phyloP scores from a whole-genome alignment of 2,329 filamentous ascomycete genomes.

The Exophiala spinifera region DNA sequence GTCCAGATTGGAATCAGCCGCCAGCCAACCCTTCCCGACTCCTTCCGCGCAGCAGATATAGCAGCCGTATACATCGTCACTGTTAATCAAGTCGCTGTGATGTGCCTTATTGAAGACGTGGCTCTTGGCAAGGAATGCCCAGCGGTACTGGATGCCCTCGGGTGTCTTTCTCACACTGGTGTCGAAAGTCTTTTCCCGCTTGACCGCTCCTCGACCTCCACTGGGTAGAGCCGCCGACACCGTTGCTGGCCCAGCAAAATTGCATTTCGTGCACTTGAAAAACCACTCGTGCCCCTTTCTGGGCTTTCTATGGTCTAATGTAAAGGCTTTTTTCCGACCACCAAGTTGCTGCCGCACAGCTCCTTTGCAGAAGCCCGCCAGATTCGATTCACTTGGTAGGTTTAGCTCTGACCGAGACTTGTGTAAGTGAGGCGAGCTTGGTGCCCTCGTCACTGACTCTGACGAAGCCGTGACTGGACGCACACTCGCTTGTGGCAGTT shows the following conservation, averaged over 20 bases:
- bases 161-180: conserved; percentile 29
- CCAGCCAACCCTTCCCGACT: conserved; percentile 27
- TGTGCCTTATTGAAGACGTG: conserved; percentile 39
- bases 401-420: conserved; percentile 19
- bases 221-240: conserved; percentile 23
- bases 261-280: conserved; percentile 42
- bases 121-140: conserved; percentile 47
- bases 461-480: conserved; percentile 3
- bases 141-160: conserved; percentile 44
- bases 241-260: conserved; percentile 39
- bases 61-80: conserved; percentile 38
- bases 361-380: conserved; percentile 41
- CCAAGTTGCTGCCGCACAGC: conserved; percentile 36
- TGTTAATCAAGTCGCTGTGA: conserved; percentile 22
- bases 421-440: conserved; percentile 7
- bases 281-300: conserved; percentile 33
- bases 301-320: conserved; percentile 26
- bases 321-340: conserved; percentile 35
- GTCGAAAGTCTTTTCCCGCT: conserved; percentile 31
- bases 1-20: no score
- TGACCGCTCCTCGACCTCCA: conserved; percentile 22
- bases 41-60: conserved; percentile 45
- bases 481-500: no score
- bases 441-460: conserved; percentile 13
- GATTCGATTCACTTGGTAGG: conserved; percentile 37